These are phyloP conservation scores for Aspergillus candidus DNA, from an alignment of 2,329 filamentous ascomycete species.

Conservation along the genomic window DNA sequence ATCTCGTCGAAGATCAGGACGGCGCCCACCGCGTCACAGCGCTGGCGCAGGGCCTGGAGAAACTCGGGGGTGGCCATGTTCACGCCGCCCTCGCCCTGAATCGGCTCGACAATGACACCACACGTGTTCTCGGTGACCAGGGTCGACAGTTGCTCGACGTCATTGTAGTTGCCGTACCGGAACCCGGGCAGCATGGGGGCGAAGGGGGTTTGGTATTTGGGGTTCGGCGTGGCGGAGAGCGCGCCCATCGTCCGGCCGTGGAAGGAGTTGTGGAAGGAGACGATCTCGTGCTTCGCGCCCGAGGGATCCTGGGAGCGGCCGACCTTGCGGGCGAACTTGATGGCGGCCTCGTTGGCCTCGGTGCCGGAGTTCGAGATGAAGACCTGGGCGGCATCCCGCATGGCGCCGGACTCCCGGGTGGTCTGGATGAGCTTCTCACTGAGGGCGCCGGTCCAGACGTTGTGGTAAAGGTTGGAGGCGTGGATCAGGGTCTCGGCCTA, in stretches of 20 bases:
- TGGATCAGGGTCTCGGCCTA: conserved; percentile 72
- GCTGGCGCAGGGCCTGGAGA: conserved; percentile 70
- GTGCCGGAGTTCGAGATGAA: conserved; percentile 96
- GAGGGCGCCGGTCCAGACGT: conserved; percentile 86
- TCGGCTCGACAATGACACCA: conserved; percentile 92
- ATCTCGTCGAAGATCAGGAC: conserved; percentile 95
- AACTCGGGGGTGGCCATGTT: conserved; percentile 79
- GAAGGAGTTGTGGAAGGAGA: conserved; percentile 88
- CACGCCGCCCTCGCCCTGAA: conserved; percentile 94
- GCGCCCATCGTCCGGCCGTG: conserved; percentile 95
- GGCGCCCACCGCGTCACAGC: conserved; percentile 81
- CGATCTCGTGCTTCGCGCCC: conserved; percentile 71
- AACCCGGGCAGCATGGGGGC: conserved; percentile 94
- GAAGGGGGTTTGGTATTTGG: conserved; percentile 95
- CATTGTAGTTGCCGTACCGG: conserved; percentile 78
- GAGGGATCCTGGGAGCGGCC: conserved; percentile 69
- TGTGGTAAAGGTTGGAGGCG: conserved; percentile 94
- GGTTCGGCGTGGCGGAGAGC: conserved; percentile 92
- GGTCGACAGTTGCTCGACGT: conserved; percentile 62
- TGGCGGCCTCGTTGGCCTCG: conserved; percentile 94
- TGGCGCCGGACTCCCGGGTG: conserved; percentile 71
- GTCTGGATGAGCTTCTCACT: conserved; percentile 78
- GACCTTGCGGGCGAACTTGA: conserved; percentile 93
- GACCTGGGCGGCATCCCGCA: conserved; percentile 71
- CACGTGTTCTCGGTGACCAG: conserved; percentile 82